Base-by-base conservation (phyloP, 2,329 filamentous ascomycete genomes). In the Coniella lustricola region DNA sequence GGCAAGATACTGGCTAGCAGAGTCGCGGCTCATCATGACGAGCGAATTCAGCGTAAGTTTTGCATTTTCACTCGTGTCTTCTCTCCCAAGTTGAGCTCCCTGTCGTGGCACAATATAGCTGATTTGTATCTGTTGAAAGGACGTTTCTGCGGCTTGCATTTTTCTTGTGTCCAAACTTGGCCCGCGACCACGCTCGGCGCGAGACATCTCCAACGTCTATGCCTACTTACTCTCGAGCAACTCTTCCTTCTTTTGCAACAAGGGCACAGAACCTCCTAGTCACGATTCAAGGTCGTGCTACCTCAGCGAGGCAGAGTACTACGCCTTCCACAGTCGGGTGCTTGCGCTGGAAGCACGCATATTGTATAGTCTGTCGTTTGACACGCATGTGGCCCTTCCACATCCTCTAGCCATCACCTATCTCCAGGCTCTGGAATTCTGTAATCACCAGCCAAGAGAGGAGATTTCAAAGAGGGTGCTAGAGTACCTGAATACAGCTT, bases 351-450 rank as follows among this genome's bases (percentile, higher is more conserved):
- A 98, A 66, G 79, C 85, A 3, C 79, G 82, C 35, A 81, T 97
- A 16, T 75, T 97, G 2, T 81, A 81, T 52, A 75, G 81, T 0
- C 73, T 96, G 0, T 82, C 83, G 13, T 97, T 95, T 65, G 79
- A 94, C 59, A 87, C 84, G 2, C 87, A 93, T 57, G 87, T 94
- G 10, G 82, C 87, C 1, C 75, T 96, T 0, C 93, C 93, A 0
- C 88, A 97, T 61, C 79, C 86, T 0, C 78, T 97, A 13, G 87
- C 87, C 50, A 78, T 97, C 50, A 96, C 90, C 5, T 98, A 97
- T 63, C 79, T 97, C 1, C 91, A 97, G 67, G 85, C 90, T 0
- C 78, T 98, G 16, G 87, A 89, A 50, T 84, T 86, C 41, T 48
- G 51, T 20, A 50, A 45, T 16, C 58, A 79, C 10, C 61, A 65